These are phyloP conservation scores for Coemansia pectinata DNA, from an alignment of 192 early-diverging fungal species.

Conservation along the genomic window DNA sequence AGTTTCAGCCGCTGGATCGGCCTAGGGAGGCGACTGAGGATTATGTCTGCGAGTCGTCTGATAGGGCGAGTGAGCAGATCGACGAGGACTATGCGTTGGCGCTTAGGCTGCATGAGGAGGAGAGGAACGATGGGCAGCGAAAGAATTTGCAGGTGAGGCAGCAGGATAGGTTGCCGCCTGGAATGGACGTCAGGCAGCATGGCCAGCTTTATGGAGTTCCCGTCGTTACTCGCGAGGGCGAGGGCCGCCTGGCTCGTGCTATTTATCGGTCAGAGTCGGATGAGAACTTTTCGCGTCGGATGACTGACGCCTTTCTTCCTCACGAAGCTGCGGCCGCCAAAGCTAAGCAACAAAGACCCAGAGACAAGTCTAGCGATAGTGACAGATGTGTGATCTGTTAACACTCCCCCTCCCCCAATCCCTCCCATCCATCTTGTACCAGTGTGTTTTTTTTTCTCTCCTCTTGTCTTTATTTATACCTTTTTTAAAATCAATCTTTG, in stretches of 20 bases:
- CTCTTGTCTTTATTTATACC: background rate
- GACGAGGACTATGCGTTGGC: conserved; percentile 56
- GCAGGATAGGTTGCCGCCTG: conserved; percentile 38
- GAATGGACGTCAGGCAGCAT: conserved; percentile 12
- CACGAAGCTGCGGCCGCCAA: conserved; percentile 3
- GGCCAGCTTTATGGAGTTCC: conserved; percentile 42
- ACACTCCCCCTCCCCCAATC: background rate
- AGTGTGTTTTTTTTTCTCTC: background rate
- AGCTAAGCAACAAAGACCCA: background rate
- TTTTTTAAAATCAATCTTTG: background rate
- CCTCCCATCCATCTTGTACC: background rate
- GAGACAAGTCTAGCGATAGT: background rate
- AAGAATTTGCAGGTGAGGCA: conserved; percentile 38
- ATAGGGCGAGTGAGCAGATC: conserved; percentile 22
- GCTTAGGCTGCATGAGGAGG: conserved; percentile 48
- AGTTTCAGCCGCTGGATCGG: conserved; percentile 36
- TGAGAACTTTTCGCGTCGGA: conserved; percentile 33
- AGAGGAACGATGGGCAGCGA: conserved; percentile 11
- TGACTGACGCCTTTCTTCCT: conserved; percentile 30
- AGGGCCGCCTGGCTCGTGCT: conserved; percentile 7
- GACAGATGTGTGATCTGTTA: conserved; percentile 24
- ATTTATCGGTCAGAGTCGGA: conserved; percentile 18
- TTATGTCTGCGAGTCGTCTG: conserved; percentile 19
- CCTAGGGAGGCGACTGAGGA: conserved; percentile 9
- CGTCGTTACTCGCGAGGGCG: conserved; percentile 16